Base-by-base conservation (phyloP, 2,329 filamentous ascomycete species). In the Lecanosticta acicola region DNA sequence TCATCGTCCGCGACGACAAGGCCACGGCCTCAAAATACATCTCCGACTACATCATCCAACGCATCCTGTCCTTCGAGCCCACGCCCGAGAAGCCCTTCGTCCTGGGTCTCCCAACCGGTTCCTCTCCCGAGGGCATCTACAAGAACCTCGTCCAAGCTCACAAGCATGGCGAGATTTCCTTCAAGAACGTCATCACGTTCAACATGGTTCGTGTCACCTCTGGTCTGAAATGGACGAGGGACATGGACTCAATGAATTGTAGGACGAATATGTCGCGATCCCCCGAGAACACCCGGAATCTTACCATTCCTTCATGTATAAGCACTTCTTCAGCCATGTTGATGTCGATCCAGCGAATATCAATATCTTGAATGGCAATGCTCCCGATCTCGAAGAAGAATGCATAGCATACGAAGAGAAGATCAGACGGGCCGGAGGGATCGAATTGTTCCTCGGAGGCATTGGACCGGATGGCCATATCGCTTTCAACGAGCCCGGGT, bases 281-380 rank as follows among this genome's bases (percentile, higher is more conserved):
- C 83, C 87, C 26, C 81, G 85, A 60, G 85, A 90, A 59, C 86
- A 94, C 65, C 82, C 86, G 10, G 83, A 93, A 66, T 88, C 83
- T 60, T 94, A 94, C 69, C 87, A 94, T 71, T 86, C 83, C 55
- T 94, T 93, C 73, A 93, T 94, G 87, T 94, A 89, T 78, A 87
- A 85, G 69, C 78, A 93, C 70, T 88, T 94, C 75, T 94, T 94
- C 74, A 87, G 84, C 35, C 87, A 82, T 54, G 83, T 93, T 58
- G 86, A 94, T 62, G 83, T 93, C 57, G 78, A 82, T 55, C 87
- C 87, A 3, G 77, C 78, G 61, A 90, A 91, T 65, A 87, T 93
- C 63, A 83, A 94, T 69, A 88, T 93, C 60, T 78, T 91, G 32
- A 80, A 91, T 62, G 87, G 87, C 60, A 91, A 90, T 62, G 85